A percentile compares a stretch with the other conserved stretches of the same genome.
Evolutionary conservation across 371 early-diverging fungal species (phyloP).

Genomic region (Dinochytrium kinnereticum): DNA sequence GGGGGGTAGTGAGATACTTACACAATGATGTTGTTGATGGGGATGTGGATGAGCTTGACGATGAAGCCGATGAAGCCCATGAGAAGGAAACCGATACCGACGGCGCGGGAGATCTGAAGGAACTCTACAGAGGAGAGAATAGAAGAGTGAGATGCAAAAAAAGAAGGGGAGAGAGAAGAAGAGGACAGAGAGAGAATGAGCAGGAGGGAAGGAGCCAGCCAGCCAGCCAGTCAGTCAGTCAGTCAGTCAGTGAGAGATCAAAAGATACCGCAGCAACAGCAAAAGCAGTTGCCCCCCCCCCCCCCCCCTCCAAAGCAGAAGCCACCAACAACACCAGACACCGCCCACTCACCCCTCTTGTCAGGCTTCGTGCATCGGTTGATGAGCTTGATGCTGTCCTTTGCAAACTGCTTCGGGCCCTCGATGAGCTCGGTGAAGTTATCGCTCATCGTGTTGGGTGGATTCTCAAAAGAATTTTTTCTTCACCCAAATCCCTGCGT

Average conservation of each 20-base stretch:
- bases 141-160: too few species aligned
- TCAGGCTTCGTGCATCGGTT: constrained; percentile 97
- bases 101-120: constrained; percentile 89
- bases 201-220: too few species aligned
- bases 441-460: constrained; percentile 33
- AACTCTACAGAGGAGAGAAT: constrained; percentile 78
- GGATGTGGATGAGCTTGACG: constrained; percentile 98
- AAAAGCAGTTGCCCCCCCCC: neutral
- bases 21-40: constrained; percentile 99
- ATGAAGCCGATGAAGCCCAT: constrained; percentile 98
- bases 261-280: neutral
- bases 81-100: constrained; percentile 95
- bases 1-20: constrained; percentile 29
- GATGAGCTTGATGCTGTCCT: constrained; percentile 88
- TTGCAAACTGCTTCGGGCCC: constrained; percentile 86
- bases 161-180: too few species aligned
- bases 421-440: constrained; percentile 67
- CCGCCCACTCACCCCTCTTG: constrained; percentile 75
- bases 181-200: too few species aligned
- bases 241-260: neutral
- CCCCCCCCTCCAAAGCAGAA: neutral
- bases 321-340: neutral
- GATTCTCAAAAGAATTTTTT: too few species aligned
- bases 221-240: too few species aligned
- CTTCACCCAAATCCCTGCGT: too few species aligned